Evolutionary conservation across 2,329 filamentous ascomycete genomes (phyloP).

Genomic region (Leptodontidium sp.): DNA sequence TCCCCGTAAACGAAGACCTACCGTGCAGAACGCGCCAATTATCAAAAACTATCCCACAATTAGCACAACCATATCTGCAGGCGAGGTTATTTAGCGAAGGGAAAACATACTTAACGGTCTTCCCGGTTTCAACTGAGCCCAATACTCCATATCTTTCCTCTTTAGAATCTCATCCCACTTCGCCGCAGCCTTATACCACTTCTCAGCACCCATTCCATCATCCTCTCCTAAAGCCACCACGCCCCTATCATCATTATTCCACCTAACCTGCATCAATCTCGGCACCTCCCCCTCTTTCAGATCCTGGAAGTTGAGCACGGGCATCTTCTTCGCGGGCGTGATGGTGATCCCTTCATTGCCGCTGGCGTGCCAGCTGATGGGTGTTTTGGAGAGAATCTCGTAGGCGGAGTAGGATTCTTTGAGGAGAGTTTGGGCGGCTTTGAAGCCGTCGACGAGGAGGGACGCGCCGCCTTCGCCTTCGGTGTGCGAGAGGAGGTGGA

Average conservation of each 20-base stretch:
- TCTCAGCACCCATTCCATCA: constrained; percentile 26
- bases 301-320: constrained; percentile 72
- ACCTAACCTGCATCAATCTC: constrained; percentile 73
- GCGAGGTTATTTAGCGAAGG: not conserved
- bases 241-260: constrained; percentile 95
- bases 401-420: constrained; percentile 64
- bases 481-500: constrained; percentile 88
- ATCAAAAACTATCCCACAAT: constrained; percentile 74
- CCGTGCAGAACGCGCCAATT: constrained; percentile 97
- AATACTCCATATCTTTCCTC: constrained; percentile 72
- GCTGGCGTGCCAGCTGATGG: constrained; percentile 81
- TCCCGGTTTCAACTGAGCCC: constrained; percentile 84
- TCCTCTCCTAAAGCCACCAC: constrained; percentile 40
- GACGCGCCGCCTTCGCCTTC: constrained; percentile 75
- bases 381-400: constrained; percentile 60
- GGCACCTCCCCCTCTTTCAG: constrained; percentile 50
- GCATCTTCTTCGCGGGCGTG: constrained; percentile 72
- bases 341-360: constrained; percentile 88
- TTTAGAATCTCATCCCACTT: constrained; percentile 77
- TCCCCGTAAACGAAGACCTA: constrained; percentile 81
- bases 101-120: constrained; percentile 71
- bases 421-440: constrained; percentile 69
- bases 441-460: constrained; percentile 86
- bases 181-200: constrained; percentile 83
- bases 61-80: not conserved